Evolutionary conservation across 2,329 filamentous ascomycete genomes (phyloP).

Genomic region (Beauveria sp.): DNA sequence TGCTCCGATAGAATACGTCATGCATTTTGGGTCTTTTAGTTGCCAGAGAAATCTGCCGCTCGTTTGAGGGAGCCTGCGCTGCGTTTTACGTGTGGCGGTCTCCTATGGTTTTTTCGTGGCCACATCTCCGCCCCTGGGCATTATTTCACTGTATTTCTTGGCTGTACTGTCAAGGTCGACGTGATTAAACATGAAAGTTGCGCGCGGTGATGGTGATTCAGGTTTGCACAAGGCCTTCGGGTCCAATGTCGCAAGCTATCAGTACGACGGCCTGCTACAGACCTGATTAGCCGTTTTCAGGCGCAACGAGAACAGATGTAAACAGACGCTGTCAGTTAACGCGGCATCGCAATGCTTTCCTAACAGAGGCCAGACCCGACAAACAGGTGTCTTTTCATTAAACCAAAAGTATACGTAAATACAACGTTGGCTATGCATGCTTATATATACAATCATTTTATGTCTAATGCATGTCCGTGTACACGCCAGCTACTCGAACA

Average conservation of each 20-base stretch:
- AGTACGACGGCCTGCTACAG: background rate
- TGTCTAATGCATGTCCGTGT: background rate
- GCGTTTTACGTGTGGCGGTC: slow-evolving; percentile 29
- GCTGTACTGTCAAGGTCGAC: background rate
- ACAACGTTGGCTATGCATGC: too few species aligned
- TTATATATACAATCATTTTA: background rate
- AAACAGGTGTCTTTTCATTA: too few species aligned
- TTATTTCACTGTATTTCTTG: background rate
- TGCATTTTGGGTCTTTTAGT: slow-evolving; percentile 14
- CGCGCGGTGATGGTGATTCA: background rate
- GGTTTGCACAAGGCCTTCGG: background rate
- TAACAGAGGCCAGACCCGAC: too few species aligned
- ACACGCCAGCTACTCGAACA: background rate
- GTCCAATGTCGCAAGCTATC: background rate
- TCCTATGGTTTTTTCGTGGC: slow-evolving; percentile 37
- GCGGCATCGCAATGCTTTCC: too few species aligned
- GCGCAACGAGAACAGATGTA: too few species aligned
- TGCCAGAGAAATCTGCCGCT: slow-evolving; percentile 33
- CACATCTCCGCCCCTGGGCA: slow-evolving; percentile 22
- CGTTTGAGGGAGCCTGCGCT: slow-evolving; percentile 36
- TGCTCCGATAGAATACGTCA: slow-evolving; percentile 18
- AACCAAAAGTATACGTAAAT: too few species aligned
- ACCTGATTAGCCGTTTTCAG: too few species aligned
- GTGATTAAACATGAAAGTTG: background rate
- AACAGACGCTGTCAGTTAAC: too few species aligned